Percentiles rank a stretch among this genome's conserved stretches.
These are phyloP conservation scores for Fusarium fracticaudum DNA, from an alignment of 2,329 filamentous ascomycete genomes.

Conservation along the genomic window DNA sequence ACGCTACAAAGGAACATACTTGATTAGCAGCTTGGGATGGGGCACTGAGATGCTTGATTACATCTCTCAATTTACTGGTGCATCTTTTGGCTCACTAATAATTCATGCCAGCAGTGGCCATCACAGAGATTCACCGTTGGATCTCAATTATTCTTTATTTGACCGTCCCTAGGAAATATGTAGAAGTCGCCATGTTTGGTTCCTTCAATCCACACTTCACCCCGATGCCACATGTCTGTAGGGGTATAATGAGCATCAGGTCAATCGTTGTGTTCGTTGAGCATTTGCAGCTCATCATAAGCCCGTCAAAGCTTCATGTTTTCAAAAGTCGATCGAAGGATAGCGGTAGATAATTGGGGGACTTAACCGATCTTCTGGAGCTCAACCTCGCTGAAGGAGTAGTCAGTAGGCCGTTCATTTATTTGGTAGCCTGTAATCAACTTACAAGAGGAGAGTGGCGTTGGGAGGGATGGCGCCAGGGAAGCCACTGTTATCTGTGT, in stretches of 20 bases:
- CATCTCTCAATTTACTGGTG: too few species aligned
- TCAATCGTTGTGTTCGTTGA: background rate
- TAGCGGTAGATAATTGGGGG: background rate
- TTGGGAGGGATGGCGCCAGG: constrained; percentile 79
- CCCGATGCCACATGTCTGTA: background rate
- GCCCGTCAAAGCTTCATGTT: constrained; percentile 1
- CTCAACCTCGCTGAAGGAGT: constrained; percentile 69
- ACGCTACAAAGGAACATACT: background rate
- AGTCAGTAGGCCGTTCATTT: background rate
- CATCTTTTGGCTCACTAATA: background rate
- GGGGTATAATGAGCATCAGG: constrained; percentile 20
- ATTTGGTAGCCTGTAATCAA: background rate
- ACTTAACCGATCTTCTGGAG: constrained; percentile 69
- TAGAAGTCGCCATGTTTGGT: background rate
- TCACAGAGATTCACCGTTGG: background rate
- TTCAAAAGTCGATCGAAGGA: constrained; percentile 10
- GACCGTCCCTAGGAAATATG: background rate
- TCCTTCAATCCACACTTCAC: background rate
- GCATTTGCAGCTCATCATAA: background rate
- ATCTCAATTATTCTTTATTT: constrained; percentile 16
- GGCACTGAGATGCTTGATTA: background rate
- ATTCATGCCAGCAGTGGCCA: background rate
- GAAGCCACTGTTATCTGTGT: constrained; percentile 70
- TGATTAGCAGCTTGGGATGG: background rate
- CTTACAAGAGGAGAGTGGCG: constrained; percentile 85